phyloP scores from a whole-genome alignment of 2,329 filamentous ascomycete species.

The Lachnellula suecica region DNA sequence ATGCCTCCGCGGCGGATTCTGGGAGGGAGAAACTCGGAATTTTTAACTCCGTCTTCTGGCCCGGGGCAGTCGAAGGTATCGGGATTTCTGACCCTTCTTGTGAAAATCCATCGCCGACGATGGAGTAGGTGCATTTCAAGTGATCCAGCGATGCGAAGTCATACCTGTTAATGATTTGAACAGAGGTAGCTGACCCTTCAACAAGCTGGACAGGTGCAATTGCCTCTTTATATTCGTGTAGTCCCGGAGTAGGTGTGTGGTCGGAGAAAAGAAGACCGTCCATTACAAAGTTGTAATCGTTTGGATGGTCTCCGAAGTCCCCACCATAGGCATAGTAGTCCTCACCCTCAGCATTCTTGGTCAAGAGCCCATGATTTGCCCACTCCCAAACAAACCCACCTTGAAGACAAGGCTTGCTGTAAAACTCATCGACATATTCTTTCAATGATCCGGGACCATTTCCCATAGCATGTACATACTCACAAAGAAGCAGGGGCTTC shows the following conservation, averaged over 20 bases:
- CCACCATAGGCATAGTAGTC: slow-evolving; percentile 59
- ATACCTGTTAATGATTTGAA: slow-evolving; percentile 46
- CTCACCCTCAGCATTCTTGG: slow-evolving; percentile 42
- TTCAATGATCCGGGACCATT: slow-evolving; percentile 70
- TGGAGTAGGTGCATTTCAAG: slow-evolving; percentile 28
- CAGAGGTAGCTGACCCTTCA: slow-evolving; percentile 28
- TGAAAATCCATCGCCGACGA: background rate
- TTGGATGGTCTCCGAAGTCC: slow-evolving; percentile 60
- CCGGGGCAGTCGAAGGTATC: background rate
- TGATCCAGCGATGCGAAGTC: slow-evolving; percentile 54
- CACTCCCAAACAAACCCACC: slow-evolving; percentile 61
- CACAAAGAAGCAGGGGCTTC: slow-evolving; percentile 60
- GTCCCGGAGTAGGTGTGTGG: slow-evolving; percentile 55
- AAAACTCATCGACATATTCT: slow-evolving; percentile 65
- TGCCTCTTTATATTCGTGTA: slow-evolving; percentile 57
- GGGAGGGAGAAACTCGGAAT: slow-evolving; percentile 9
- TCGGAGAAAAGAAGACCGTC: slow-evolving; percentile 55
- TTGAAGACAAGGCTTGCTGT: slow-evolving; percentile 24
- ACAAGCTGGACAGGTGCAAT: slow-evolving; percentile 53
- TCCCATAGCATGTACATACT: slow-evolving; percentile 67
- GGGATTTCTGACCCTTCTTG: background rate
- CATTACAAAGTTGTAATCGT: slow-evolving; percentile 62
- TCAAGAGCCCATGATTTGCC: slow-evolving; percentile 57
- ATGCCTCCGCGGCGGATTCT: slow-evolving; percentile 37
- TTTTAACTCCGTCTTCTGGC: background rate